A percentile compares a stretch with the other conserved stretches of the same genome.
Conservation (phyloP, 1,139 yeast species). For the Protomyces gravidus region DNA sequence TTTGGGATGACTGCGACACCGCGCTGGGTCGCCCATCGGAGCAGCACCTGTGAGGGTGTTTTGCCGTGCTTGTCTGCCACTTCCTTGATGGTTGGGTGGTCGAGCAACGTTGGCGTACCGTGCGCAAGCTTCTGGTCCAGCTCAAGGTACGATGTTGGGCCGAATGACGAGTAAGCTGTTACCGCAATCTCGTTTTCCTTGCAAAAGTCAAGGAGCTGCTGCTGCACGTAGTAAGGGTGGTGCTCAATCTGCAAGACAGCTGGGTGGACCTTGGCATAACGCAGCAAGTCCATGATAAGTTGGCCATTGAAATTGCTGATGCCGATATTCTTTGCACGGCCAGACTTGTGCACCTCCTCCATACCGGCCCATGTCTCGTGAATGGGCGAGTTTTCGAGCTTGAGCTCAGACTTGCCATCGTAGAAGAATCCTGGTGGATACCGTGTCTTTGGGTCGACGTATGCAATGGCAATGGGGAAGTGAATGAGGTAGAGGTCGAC, state of each 20-base stretch:
- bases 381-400: conserved; percentile 48
- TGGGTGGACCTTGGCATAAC: conserved; percentile 69
- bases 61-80: conserved; percentile 56
- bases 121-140: conserved; percentile 40
- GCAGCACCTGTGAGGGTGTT: conserved; percentile 57
- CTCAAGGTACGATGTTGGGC: conserved; percentile 34
- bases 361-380: conserved; percentile 59
- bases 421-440: conserved; percentile 69
- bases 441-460: conserved; percentile 53
- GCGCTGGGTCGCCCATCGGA: conserved; percentile 65
- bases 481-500: conserved; percentile 59
- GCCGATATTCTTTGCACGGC: conserved; percentile 55
- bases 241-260: conserved; percentile 81
- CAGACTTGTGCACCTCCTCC: conserved; percentile 64
- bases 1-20: conserved; percentile 68
- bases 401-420: conserved; percentile 47
- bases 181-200: conserved; percentile 31
- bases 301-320: conserved; percentile 78
- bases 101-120: conserved; percentile 39
- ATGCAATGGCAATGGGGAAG: conserved; percentile 56
- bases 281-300: conserved; percentile 65
- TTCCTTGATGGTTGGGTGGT: conserved; percentile 48
- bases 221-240: conserved; percentile 35
- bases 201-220: conserved; percentile 30
- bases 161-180: conserved; percentile 35